Evolutionary conservation across 192 early-diverging fungal species (phyloP).

Genomic region (Phlyctochytrium arcticum): DNA sequence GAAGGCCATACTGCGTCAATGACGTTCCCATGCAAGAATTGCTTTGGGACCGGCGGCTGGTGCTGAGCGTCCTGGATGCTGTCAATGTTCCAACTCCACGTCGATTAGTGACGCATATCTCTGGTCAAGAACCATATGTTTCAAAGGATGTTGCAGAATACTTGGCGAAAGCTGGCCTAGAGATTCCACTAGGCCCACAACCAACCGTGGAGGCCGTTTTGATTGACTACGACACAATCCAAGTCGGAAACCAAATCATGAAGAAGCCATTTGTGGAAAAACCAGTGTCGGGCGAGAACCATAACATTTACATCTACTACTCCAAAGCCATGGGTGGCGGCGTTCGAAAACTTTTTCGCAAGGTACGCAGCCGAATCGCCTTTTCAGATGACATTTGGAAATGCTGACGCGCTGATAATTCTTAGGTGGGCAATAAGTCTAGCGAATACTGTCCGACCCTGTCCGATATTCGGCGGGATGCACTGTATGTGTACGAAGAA

Average conservation of each 20-base stretch:
- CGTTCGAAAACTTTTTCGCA: slow-evolving; percentile 40
- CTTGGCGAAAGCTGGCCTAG: slow-evolving; percentile 43
- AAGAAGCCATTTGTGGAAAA: slow-evolving; percentile 97
- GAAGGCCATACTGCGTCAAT: slow-evolving; percentile 87
- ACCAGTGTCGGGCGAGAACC: slow-evolving; percentile 92
- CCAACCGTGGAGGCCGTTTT: slow-evolving; percentile 9
- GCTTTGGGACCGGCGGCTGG: slow-evolving; percentile 86
- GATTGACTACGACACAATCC: slow-evolving; percentile 58
- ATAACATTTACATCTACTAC: slow-evolving; percentile 98
- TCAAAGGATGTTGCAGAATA: slow-evolving; percentile 44
- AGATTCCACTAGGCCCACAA: slow-evolving; percentile 10
- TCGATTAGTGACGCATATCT: slow-evolving; percentile 59
- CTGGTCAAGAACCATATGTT: slow-evolving; percentile 9
- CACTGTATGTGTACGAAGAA: slow-evolving; percentile 91
- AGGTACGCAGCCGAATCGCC: slow-evolving; percentile 6
- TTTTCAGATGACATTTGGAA: neutral
- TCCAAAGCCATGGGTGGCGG: slow-evolving; percentile 70
- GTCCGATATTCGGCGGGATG: slow-evolving; percentile 61
- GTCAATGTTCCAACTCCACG: slow-evolving; percentile 79
- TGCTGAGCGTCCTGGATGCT: slow-evolving; percentile 73
- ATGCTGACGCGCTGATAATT: neutral
- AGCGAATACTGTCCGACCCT: slow-evolving; percentile 79
- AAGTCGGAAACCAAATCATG: slow-evolving; percentile 63
- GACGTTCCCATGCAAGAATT: slow-evolving; percentile 83
- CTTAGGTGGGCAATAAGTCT: slow-evolving; percentile 87